Evolutionary conservation across 1,284 basidiomycete genomes (phyloP).

Genomic region (Pseudozyma tsukubaensis): DNA sequence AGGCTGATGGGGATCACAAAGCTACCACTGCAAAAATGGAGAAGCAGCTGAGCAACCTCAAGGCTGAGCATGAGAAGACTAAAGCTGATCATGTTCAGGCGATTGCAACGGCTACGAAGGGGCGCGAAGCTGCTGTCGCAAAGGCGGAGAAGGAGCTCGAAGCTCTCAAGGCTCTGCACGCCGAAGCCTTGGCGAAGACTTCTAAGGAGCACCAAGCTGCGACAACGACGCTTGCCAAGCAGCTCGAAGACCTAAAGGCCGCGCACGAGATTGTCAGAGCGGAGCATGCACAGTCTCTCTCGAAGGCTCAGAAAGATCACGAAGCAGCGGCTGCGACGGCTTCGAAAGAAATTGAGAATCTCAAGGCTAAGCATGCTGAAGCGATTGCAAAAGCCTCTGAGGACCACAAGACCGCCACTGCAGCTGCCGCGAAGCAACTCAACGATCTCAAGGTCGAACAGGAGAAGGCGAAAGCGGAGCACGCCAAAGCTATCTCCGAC

Average conservation of each 20-base stretch:
- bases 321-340: background rate
- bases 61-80: slow-evolving; percentile 16
- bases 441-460: slow-evolving; percentile 21
- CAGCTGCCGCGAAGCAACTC: slow-evolving; percentile 16
- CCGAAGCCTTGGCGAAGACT: slow-evolving; percentile 6
- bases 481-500: slow-evolving; percentile 7
- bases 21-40: background rate
- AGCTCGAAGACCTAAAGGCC: slow-evolving; percentile 15
- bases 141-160: slow-evolving; percentile 10
- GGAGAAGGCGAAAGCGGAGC: slow-evolving; percentile 14
- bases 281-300: slow-evolving; percentile 10
- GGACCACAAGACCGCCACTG: slow-evolving; percentile 9
- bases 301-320: slow-evolving; percentile 6
- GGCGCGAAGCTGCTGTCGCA: slow-evolving; percentile 11
- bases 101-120: slow-evolving; percentile 1
- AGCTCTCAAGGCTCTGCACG: slow-evolving; percentile 15
- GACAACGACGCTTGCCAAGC: background rate
- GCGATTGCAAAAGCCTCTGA: slow-evolving; percentile 10
- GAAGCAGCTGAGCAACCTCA: slow-evolving; percentile 7
- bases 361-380: slow-evolving; percentile 12
- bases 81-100: background rate
- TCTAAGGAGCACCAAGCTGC: slow-evolving; percentile 3
- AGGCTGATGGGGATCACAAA: slow-evolving; percentile 3
- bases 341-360: slow-evolving; percentile 10
- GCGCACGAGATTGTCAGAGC: slow-evolving; percentile 28